phyloP scores from a whole-genome alignment of 2,329 filamentous ascomycete species.

The Fusarium mangiferae region DNA sequence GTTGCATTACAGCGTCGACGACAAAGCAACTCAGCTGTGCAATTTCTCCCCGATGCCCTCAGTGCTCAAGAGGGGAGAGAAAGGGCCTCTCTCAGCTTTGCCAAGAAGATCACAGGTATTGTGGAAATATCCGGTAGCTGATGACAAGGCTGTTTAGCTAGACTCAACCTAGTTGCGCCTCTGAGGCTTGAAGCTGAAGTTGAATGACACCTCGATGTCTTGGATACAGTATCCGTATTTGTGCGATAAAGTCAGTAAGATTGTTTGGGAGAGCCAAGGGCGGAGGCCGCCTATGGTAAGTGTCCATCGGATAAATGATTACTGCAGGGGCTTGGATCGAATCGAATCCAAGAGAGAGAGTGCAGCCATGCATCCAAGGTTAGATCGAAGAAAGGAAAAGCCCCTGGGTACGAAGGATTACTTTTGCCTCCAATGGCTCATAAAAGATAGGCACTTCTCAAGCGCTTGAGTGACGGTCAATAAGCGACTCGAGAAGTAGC shows the following conservation, averaged over 20 bases:
- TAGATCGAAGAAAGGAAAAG: conserved; percentile 5
- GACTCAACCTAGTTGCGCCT: background rate
- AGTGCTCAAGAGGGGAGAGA: background rate
- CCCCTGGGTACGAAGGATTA: background rate
- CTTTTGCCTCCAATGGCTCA: background rate
- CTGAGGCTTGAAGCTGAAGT: conserved; percentile 12
- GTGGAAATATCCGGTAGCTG: conserved; percentile 16
- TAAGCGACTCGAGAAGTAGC: background rate
- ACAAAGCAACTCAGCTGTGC: conserved; percentile 6
- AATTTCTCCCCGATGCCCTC: background rate
- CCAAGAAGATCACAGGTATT: background rate
- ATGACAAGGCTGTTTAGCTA: conserved; percentile 15
- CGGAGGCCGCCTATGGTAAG: background rate
- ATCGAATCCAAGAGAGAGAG: background rate
- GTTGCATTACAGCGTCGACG: conserved; percentile 26
- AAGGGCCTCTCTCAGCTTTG: background rate
- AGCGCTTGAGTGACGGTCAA: background rate
- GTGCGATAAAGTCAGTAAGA: background rate
- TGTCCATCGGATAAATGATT: background rate
- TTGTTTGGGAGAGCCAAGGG: background rate
- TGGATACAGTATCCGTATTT: background rate
- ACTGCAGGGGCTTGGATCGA: background rate
- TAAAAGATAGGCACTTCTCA: background rate
- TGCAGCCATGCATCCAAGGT: background rate
- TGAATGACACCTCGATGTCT: conserved; percentile 1